Percentiles rank a stretch among this genome's conserved stretches.
These are phyloP conservation scores for Trametes elegans DNA, from an alignment of 768 basidiomycete genomes.

Conservation along the genomic window DNA sequence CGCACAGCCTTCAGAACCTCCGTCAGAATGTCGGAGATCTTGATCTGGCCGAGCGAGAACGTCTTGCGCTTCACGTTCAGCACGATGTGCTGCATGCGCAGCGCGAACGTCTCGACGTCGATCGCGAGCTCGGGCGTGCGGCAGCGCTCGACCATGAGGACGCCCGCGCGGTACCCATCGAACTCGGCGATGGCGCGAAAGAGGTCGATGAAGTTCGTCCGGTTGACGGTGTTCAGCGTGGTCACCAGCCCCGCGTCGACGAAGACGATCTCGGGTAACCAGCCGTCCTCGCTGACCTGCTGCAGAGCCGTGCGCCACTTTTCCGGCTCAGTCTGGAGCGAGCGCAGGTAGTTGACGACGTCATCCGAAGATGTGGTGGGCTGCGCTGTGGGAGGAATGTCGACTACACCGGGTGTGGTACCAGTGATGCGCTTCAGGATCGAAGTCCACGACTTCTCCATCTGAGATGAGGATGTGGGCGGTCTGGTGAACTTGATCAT, in stretches of 20 bases:
- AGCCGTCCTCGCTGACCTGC: constrained; percentile 63
- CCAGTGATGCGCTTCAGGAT: constrained; percentile 32
- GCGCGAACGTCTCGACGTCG: constrained; percentile 92
- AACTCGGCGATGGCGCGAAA: constrained; percentile 96
- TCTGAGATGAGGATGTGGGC: constrained; percentile 62
- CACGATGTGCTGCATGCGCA: constrained; percentile 97
- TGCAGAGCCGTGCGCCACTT: constrained; percentile 74
- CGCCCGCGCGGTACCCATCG: constrained; percentile 92
- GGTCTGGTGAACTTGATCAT: constrained; percentile 94
- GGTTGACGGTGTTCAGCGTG: constrained; percentile 75
- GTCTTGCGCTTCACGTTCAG: constrained; percentile 94
- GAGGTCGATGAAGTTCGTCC: constrained; percentile 92
- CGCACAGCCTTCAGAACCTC: constrained; percentile 87
- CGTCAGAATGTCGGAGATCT: constrained; percentile 88
- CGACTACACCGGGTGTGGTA: not conserved
- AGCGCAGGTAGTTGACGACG: constrained; percentile 70
- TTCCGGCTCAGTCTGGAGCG: constrained; percentile 52
- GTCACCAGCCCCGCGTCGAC: constrained; percentile 97
- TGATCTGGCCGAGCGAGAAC: constrained; percentile 95
- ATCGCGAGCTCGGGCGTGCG: constrained; percentile 86
- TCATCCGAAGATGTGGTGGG: constrained; percentile 26
- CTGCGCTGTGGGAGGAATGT: not conserved
- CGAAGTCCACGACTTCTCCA: constrained; percentile 43
- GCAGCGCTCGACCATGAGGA: constrained; percentile 95
- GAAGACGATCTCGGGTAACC: constrained; percentile 92